These are phyloP conservation scores for Backusella psychrophila DNA, from an alignment of 192 early-diverging fungal genomes.

Conservation along the genomic window DNA sequence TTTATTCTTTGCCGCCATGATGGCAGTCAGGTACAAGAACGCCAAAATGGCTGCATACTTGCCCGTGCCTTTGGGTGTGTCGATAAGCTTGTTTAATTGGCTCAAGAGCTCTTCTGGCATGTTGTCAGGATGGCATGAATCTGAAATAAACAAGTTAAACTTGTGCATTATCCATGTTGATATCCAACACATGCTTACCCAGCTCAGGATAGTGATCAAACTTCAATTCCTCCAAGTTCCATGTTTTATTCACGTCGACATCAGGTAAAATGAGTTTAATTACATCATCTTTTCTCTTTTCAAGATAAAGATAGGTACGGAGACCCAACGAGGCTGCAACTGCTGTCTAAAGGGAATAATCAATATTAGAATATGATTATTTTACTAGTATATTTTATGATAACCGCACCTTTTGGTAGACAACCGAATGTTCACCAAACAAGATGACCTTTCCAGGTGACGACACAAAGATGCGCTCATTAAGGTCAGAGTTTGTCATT, in stretches of 20 bases:
- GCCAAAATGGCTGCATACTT: constrained; percentile 56
- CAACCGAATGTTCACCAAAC: constrained; percentile 98
- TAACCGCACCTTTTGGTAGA: constrained; percentile 75
- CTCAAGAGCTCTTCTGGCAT: constrained; percentile 37
- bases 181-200: neutral
- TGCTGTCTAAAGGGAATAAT: constrained; percentile 54
- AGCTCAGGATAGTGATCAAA: neutral
- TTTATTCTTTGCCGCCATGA: neutral
- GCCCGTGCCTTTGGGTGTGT: constrained; percentile 27
- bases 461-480: constrained; percentile 41
- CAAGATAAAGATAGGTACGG: constrained; percentile 66
- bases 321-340: constrained; percentile 81
- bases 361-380: neutral
- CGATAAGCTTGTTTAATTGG: constrained; percentile 32
- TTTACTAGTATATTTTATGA: neutral
- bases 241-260: constrained; percentile 47
- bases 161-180: neutral
- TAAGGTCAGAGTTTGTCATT: neutral
- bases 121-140: constrained; percentile 31
- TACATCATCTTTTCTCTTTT: constrained; percentile 43
- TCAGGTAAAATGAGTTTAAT: constrained; percentile 64
- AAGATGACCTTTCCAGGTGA: constrained; percentile 98
- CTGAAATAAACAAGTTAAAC: neutral
- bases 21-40: constrained; percentile 62
- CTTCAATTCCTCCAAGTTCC: constrained; percentile 24